phyloP scores from a whole-genome alignment of 441 rosid genomes.

The Eutrema salsugineum region DNA sequence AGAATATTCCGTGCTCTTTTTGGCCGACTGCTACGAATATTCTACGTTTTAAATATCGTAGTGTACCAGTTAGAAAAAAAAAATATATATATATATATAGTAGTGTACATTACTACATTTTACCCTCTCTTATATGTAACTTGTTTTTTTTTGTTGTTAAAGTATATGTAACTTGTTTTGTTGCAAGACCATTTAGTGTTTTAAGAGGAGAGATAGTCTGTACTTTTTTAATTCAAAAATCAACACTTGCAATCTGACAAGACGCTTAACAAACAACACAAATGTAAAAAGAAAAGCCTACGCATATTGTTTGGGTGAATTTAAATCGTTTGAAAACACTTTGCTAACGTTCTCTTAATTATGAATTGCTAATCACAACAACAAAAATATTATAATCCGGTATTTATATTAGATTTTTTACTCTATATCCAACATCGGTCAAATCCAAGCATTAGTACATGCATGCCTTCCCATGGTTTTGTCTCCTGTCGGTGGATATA shows the following conservation, averaged over 20 bases:
- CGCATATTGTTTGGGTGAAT: too few species aligned
- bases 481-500: constrained; percentile 10
- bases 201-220: background rate
- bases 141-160: too few species aligned
- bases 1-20: background rate
- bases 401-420: too few species aligned
- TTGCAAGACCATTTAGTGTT: background rate
- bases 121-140: background rate
- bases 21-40: background rate
- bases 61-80: too few species aligned
- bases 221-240: too few species aligned
- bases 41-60: background rate
- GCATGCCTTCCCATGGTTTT: background rate
- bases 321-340: too few species aligned
- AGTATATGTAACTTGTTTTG: background rate
- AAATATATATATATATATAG: too few species aligned
- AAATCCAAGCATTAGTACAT: background rate
- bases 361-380: too few species aligned
- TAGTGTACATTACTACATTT: too few species aligned
- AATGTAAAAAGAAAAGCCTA: background rate
- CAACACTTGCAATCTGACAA: background rate
- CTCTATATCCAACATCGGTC: background rate
- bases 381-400: too few species aligned
- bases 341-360: too few species aligned
- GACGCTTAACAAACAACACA: background rate